Evolutionary conservation across 177 flowering plant genomes (phyloP).

Genomic region (Vitis hybrid): DNA sequence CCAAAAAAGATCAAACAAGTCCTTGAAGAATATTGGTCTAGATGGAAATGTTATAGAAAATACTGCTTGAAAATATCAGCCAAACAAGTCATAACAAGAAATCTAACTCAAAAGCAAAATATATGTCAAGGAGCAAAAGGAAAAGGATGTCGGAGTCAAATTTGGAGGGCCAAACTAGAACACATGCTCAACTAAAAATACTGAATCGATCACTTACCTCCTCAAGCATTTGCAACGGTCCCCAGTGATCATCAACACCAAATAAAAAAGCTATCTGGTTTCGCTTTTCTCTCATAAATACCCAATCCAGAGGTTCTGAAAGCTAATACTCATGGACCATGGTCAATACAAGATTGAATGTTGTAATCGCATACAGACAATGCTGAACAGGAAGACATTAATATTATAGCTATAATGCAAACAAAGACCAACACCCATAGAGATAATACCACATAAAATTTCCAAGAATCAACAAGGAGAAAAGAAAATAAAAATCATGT

Average conservation of each 20-base stretch:
- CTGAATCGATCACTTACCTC: conserved; percentile 50
- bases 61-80: neutral
- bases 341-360: conserved; percentile 3
- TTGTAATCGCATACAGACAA: too few relatives aligned
- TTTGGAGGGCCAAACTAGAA: neutral
- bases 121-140: neutral
- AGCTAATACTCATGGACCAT: conserved; percentile 36
- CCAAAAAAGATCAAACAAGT: neutral
- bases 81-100: neutral
- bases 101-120: neutral
- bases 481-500: too few relatives aligned
- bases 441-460: neutral
- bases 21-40: neutral
- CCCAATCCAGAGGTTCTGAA: conserved; percentile 76
- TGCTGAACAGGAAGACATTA: too few relatives aligned
- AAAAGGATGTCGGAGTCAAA: neutral
- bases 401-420: neutral
- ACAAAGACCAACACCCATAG: neutral
- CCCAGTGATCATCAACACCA: conserved; percentile 96
- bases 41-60: neutral
- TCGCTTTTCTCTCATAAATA: conserved; percentile 54
- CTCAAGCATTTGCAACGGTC: conserved; percentile 77
- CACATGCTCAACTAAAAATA: neutral
- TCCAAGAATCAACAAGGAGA: neutral
- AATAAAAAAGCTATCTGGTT: conserved; percentile 65